These are phyloP conservation scores for Trichoderma asperellum DNA, from an alignment of 2,329 filamentous ascomycete genomes.

Conservation along the genomic window DNA sequence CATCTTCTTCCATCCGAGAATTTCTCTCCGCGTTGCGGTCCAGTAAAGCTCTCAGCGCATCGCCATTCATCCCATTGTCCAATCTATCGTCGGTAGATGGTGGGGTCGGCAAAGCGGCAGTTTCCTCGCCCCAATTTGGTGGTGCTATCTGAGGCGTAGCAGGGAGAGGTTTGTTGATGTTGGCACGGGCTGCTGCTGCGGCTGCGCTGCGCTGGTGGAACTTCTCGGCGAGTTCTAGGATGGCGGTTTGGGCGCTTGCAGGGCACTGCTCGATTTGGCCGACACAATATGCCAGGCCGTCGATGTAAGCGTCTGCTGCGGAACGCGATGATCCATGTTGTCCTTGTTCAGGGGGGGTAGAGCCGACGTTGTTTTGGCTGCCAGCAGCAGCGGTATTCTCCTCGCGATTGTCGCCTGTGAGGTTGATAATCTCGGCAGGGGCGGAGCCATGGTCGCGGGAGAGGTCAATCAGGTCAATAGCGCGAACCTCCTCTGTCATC, in stretches of 20 bases:
- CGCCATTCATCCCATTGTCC: not conserved
- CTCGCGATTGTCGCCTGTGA: slow-evolving; percentile 11
- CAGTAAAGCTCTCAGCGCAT: not conserved
- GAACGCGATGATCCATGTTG: too few species aligned
- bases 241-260: slow-evolving; percentile 35
- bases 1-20: not conserved
- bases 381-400: not conserved
- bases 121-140: slow-evolving; percentile 22
- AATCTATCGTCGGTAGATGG: not conserved
- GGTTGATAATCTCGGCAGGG: slow-evolving; percentile 22
- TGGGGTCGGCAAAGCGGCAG: not conserved
- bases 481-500: slow-evolving; percentile 28
- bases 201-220: slow-evolving; percentile 29
- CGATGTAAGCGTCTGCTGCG: slow-evolving; percentile 30
- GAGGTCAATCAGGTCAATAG: slow-evolving; percentile 33
- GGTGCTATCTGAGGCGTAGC: slow-evolving; percentile 38
- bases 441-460: slow-evolving; percentile 19
- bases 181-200: not conserved
- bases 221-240: slow-evolving; percentile 36
- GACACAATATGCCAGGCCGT: slow-evolving; percentile 42
- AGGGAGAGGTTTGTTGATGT: slow-evolving; percentile 39
- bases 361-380: not conserved
- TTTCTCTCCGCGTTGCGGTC: not conserved
- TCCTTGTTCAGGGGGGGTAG: not conserved
- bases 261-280: slow-evolving; percentile 39